Evolutionary conservation across 306 rosid species (phyloP), one percentile per base, ranked within the genome.

Genomic region (Pyrus bretschneideri): DNA sequence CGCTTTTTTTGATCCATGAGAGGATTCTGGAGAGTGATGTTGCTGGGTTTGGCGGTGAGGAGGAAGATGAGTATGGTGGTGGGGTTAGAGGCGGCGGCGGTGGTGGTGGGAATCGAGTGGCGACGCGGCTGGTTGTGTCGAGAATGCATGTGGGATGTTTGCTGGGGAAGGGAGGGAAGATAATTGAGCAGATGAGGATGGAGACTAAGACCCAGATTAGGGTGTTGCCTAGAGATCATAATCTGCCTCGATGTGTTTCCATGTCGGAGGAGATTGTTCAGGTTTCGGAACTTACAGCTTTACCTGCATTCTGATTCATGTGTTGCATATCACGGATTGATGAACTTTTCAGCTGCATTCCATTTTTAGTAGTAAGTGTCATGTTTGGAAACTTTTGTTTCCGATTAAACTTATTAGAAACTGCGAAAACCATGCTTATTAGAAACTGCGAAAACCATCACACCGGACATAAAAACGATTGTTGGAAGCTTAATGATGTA

Each of bases 251-350:
- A 70, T 92, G 99, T 83, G 92, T 96, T 87, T 80, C 99, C 14
- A 80, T 91, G 91, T 87, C 99, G 5, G 99, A 96, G 87, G 99
- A 96, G 88, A 96, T 96, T 78, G 99, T 96, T 85, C 99, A 96
- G 99, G 99, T 96, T 89, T 83, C 49, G 73, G 78, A 68, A 76
- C 67, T 69, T 59, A 74, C 70, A 60, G 69, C 29, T 80, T 54
- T 68, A 68, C 44, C 74, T 77, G 61, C 55, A 57, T 70, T 51
- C 72, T 80, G 71, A 79, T 65, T 76, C 76, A 73, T 77, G 55
- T 76, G 77, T 71, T 88, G 88, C 92, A 73, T 88, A 74, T 82
- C 76, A 8, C 51, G 18, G 30, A 31, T 66, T 44, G n/a, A 59
- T 79, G 77, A 66, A 35, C 38, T 17, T 64, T 40, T 71, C 23